Base-by-base conservation (phyloP, 768 basidiomycete genomes). In the Suillus bovinus region DNA sequence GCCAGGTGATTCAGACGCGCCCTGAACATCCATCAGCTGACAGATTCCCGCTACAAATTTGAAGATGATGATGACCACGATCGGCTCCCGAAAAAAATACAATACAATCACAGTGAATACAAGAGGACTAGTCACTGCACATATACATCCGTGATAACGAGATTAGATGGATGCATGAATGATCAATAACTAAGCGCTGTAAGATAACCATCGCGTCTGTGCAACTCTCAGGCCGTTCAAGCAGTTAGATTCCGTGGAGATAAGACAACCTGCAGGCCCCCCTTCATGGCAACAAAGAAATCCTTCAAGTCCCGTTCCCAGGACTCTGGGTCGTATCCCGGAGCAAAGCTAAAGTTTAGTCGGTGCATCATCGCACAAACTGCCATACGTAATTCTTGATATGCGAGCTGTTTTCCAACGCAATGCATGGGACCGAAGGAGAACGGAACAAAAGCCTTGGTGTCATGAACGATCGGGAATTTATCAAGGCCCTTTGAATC, bases 391-490 rank as follows among this genome's bases (percentile, higher is more conserved):
- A 82, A 77, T 66, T 83, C 79, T 59, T 74, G 74, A 58, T 74
- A 70, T 4, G 82, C 81, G 9, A 83, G 74, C 42, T 73, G 76
- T 66, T 77, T 77, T 4, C 82, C 82, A 4, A 77, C 79, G 63
- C 82, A 83, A 31, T 76, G 80, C 16, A 77, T 73, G 10, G 80
- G 79, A 2, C 82, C 82, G 52, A 68, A 70, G 14, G 80, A 82
- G 62, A 82, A 82, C 8, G 82, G 79, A 34, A 82, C 76, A 62
- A 77, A 82, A 3, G 80, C 80, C 17, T 70, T 67, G 41, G 71
- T 59, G 54, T 82, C 75, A 59, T 77, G 70, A 44, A 63, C 66
- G 54, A 76, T 69, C n/a, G 73, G 66, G 9, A 68, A 33, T 61
- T 73, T 76, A 61, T 72, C 69, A 36, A 60, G 55, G 24, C 66